A percentile compares a stretch with the other conserved stretches of the same genome.
These are phyloP conservation scores for Daldinia eschscholtzii DNA, from an alignment of 2,329 filamentous ascomycete genomes.

Conservation along the genomic window DNA sequence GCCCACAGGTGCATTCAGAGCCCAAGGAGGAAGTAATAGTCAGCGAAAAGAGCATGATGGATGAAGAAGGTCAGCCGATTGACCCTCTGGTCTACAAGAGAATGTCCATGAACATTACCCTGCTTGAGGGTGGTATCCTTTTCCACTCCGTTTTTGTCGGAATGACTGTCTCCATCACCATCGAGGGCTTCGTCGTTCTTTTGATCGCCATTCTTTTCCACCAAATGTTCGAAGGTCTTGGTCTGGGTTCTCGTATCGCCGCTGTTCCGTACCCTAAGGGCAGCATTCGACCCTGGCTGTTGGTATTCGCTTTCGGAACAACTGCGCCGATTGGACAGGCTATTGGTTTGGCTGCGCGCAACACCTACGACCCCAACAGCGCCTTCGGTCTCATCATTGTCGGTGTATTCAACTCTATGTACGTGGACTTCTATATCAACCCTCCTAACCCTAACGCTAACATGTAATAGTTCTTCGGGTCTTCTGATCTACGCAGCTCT, in stretches of 20 bases:
- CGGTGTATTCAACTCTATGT: constrained; percentile 75
- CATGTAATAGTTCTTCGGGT: constrained; percentile 65
- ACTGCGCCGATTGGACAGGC: constrained; percentile 75
- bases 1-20: constrained; percentile 19
- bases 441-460: constrained; percentile 20
- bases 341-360: constrained; percentile 69
- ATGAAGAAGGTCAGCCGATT: constrained; percentile 60
- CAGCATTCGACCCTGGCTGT: constrained; percentile 70
- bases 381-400: constrained; percentile 74
- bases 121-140: constrained; percentile 82
- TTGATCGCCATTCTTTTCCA: constrained; percentile 79
- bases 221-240: constrained; percentile 77
- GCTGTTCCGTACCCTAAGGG: constrained; percentile 70
- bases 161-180: constrained; percentile 78
- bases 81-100: constrained; percentile 67
- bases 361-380: constrained; percentile 72
- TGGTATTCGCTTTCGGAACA: constrained; percentile 72
- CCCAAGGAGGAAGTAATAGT: constrained; percentile 49
- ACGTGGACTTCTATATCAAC: constrained; percentile 47
- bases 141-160: constrained; percentile 84
- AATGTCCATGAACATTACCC: constrained; percentile 77
- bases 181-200: constrained; percentile 74
- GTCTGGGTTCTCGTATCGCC: constrained; percentile 77
- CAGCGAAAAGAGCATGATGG: constrained; percentile 55
- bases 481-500: constrained; percentile 72